These are phyloP conservation scores for Phylloporus sp. DNA, from an alignment of 768 basidiomycete species.

Conservation along the genomic window DNA sequence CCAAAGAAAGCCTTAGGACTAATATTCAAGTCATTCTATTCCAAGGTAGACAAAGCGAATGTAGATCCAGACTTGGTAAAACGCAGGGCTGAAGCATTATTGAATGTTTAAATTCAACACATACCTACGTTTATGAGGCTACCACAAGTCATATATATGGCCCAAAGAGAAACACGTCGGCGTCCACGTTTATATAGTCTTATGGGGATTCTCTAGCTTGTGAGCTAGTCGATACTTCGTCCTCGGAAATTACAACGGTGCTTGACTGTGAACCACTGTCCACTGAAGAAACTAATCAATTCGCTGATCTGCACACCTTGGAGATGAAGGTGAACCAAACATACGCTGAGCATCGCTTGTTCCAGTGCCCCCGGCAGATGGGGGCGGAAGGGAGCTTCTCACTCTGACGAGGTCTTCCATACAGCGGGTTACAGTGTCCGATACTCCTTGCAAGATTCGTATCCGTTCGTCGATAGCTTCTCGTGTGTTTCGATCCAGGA, in stretches of 20 bases:
- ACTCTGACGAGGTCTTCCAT: constrained; percentile 76
- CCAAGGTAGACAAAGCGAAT: constrained; percentile 51
- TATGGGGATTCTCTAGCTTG: constrained; percentile 1
- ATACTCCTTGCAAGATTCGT: constrained; percentile 73
- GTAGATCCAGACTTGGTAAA: constrained; percentile 60
- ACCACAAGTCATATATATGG: neutral
- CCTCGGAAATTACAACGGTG: neutral
- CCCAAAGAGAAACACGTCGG: neutral
- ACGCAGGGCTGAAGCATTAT: constrained; percentile 41
- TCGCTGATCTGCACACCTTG: neutral
- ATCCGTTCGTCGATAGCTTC: constrained; percentile 85
- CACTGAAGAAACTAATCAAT: neutral
- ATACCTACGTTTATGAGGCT: neutral
- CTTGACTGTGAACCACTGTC: neutral
- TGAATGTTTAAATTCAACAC: constrained; percentile 17
- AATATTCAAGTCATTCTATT: constrained; percentile 63
- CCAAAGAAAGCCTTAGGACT: constrained; percentile 36
- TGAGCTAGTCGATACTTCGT: neutral
- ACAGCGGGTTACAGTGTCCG: constrained; percentile 65
- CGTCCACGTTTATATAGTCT: neutral
- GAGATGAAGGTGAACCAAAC: constrained; percentile 3
- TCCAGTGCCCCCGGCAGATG: constrained; percentile 15
- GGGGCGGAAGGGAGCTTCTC: constrained; percentile 62
- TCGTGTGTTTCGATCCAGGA: constrained; percentile 64
- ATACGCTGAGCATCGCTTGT: constrained; percentile 9